These are phyloP conservation scores for Dictyostelium brefeldianum DNA, from an alignment of 78 protist species.

Conservation along the genomic window DNA sequence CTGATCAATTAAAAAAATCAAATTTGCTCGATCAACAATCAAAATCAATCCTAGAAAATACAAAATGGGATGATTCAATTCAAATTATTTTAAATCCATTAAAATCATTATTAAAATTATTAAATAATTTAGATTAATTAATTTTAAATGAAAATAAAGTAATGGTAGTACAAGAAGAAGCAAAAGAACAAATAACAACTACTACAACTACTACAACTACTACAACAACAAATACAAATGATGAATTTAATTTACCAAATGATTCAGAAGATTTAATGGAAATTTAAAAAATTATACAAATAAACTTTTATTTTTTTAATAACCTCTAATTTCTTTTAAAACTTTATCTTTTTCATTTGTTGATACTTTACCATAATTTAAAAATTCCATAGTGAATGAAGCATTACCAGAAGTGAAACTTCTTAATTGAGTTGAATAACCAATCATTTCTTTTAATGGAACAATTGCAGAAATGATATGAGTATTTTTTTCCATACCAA, in stretches of 20 bases:
- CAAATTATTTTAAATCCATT: neutral
- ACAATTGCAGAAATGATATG: slow-evolving; percentile 50
- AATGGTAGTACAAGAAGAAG: neutral
- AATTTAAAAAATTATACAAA: slow-evolving; percentile 16
- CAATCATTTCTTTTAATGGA: slow-evolving; percentile 81
- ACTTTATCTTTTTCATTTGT: slow-evolving; percentile 27
- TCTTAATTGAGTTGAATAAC: slow-evolving; percentile 71
- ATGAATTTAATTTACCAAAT: slow-evolving; percentile 18
- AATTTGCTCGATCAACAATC: neutral
- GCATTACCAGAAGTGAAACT: slow-evolving; percentile 75
- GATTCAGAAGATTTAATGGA: slow-evolving; percentile 64
- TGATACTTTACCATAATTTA: slow-evolving; percentile 36
- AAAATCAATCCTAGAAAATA: neutral
- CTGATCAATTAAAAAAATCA: slow-evolving; percentile 15
- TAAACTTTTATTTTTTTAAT: slow-evolving; percentile 3
- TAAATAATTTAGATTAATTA: neutral
- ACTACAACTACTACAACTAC: too few relatives aligned
- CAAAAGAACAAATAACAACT: neutral
- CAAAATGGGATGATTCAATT: slow-evolving; percentile 27
- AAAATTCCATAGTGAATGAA: slow-evolving; percentile 74
- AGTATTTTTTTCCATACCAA: slow-evolving; percentile 61
- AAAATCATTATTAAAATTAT: neutral
- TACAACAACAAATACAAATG: neutral
- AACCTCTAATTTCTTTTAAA: slow-evolving; percentile 60
- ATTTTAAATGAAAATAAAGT: neutral